These are phyloP conservation scores for Ogataea pini DNA, from an alignment of 805 yeast genomes.

Conservation along the genomic window DNA sequence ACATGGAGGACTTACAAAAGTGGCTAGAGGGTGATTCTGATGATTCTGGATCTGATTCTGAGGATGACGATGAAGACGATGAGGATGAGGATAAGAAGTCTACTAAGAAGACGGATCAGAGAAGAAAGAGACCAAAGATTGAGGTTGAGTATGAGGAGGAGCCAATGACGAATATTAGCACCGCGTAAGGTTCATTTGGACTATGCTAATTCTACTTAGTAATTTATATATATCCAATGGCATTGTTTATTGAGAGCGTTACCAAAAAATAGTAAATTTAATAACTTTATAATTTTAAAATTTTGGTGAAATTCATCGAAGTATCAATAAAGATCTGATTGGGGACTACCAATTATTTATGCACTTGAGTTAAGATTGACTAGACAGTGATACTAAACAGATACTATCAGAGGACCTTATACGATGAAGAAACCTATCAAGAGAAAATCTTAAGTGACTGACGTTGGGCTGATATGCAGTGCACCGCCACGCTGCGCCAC, in stretches of 20 bases:
- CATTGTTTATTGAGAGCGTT: constrained; percentile 9
- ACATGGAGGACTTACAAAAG: constrained; percentile 87
- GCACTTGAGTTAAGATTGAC: no score
- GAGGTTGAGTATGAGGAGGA: constrained; percentile 78
- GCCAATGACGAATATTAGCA: constrained; percentile 35
- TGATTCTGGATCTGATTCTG: constrained; percentile 40
- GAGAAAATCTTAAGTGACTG: no score
- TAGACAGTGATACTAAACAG: no score
- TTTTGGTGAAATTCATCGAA: neutral
- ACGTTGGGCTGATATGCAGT: no score
- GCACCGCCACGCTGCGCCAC: constrained; percentile 4
- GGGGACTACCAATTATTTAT: no score
- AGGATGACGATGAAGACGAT: constrained; percentile 32
- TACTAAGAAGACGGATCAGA: constrained; percentile 42
- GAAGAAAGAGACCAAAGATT: constrained; percentile 55
- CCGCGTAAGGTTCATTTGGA: constrained; percentile 11
- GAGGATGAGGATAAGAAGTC: constrained; percentile 35
- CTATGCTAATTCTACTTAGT: constrained; percentile 3
- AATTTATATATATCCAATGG: constrained; percentile 8
- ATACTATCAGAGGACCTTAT: no score
- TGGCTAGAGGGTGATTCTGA: constrained; percentile 55
- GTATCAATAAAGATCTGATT: no score
- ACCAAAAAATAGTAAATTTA: neutral
- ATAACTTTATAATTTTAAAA: neutral
- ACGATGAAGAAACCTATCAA: no score